A percentile compares a stretch with the other conserved stretches of the same genome.
Conservation (phyloP, 2,329 filamentous ascomycete species). For the Tricladium varicosporioides region DNA sequence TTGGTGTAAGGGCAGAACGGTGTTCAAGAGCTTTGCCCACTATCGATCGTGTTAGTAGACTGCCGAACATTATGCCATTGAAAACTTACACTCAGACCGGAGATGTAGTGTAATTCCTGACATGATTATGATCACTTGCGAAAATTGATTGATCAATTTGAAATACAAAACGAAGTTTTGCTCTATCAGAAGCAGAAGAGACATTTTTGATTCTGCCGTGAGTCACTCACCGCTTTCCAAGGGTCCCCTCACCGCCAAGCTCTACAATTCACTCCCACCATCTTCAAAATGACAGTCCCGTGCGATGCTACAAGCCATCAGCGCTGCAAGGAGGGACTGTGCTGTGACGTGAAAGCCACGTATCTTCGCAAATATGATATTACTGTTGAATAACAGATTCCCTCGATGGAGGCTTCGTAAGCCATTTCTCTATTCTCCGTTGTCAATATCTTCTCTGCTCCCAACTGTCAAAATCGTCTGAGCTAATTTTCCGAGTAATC, state of each 20-base stretch:
- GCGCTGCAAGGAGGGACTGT: too few species aligned
- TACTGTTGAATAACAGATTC: too few species aligned
- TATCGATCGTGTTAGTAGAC: slow-evolving; percentile 29
- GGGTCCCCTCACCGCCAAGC: not conserved
- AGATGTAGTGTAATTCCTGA: slow-evolving; percentile 37
- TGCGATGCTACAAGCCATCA: too few species aligned
- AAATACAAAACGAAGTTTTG: slow-evolving; percentile 12
- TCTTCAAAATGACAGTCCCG: too few species aligned
- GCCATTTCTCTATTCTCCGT: too few species aligned
- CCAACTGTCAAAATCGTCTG: too few species aligned
- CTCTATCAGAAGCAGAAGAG: not conserved
- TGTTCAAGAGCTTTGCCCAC: slow-evolving; percentile 41
- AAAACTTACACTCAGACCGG: slow-evolving; percentile 39
- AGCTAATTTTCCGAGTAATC: too few species aligned
- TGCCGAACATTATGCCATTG: slow-evolving; percentile 19
- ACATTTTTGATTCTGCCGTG: slow-evolving; percentile 13
- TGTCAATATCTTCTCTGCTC: too few species aligned
- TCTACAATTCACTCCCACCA: too few species aligned
- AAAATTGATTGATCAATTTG: slow-evolving; percentile 15
- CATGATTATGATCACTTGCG: slow-evolving; percentile 26
- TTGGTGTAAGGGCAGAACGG: slow-evolving; percentile 38
- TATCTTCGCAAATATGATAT: too few species aligned
- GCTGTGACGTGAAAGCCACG: too few species aligned
- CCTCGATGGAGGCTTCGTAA: too few species aligned
- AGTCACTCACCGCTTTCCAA: slow-evolving; percentile 10